phyloP scores from a whole-genome alignment of 176 grass and related monocot species.

The Pharus latifolius region DNA sequence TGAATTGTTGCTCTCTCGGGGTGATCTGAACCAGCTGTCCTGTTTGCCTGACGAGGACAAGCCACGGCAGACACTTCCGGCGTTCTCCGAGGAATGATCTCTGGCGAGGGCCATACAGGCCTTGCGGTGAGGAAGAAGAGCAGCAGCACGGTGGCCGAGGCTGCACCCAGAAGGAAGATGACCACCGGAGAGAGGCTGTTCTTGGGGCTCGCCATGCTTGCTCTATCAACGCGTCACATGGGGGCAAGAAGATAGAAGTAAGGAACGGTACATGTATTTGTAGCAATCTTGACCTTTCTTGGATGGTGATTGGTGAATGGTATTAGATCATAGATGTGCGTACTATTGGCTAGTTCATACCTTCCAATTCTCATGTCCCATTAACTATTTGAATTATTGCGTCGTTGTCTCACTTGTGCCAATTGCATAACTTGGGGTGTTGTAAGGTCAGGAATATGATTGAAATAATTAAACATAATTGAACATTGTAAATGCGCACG shows the following conservation, averaged over 20 bases:
- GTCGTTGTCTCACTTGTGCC: no score
- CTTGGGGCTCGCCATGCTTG: conserved; percentile 21
- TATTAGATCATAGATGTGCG: neutral
- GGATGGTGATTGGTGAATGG: neutral
- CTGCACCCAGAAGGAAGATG: conserved; percentile 31
- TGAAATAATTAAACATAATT: no score
- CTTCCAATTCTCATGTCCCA: neutral
- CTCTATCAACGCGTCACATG: neutral
- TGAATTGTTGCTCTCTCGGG: neutral
- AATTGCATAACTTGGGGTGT: neutral
- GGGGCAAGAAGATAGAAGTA: neutral
- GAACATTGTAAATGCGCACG: no score
- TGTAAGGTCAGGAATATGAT: neutral
- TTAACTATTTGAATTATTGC: no score
- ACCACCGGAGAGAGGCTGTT: neutral
- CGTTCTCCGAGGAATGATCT: neutral
- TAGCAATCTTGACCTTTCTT: neutral
- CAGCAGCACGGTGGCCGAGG: conserved; percentile 21
- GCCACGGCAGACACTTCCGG: neutral
- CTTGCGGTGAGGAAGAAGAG: conserved; percentile 25
- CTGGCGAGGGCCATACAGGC: neutral
- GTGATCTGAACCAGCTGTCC: neutral
- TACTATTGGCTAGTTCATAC: conserved; percentile 7
- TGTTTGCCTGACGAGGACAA: neutral
- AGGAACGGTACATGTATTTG: neutral